Conservation (phyloP, 306 rosid species). For the Glycine latifolia region DNA sequence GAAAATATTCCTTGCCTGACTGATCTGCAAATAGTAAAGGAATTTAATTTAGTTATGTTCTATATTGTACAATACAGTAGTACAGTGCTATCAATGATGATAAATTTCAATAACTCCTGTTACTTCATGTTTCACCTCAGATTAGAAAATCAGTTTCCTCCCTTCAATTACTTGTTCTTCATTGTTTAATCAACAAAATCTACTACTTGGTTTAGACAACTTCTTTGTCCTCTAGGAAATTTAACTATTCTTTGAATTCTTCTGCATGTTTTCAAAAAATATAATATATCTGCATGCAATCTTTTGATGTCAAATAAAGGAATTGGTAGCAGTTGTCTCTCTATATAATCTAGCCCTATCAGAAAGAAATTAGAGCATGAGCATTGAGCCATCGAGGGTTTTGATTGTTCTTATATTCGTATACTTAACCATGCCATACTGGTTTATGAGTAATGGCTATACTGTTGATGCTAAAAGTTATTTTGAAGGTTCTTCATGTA, state of each 20-base stretch:
- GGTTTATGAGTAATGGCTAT: not conserved
- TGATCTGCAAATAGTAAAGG: conserved; percentile 28
- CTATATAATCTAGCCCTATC: not conserved
- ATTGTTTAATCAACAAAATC: not conserved
- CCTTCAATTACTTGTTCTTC: conserved; percentile 25
- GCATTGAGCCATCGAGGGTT: conserved; percentile 10
- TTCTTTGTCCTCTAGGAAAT: conserved; percentile 13
- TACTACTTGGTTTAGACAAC: not conserved
- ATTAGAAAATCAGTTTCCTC: conserved; percentile 24
- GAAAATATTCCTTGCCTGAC: conserved; percentile 10
- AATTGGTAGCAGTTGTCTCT: conserved; percentile 22
- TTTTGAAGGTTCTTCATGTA: conserved; percentile 32
- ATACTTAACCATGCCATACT: conserved; percentile 21
- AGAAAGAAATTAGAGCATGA: conserved; percentile 20
- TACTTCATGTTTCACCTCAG: conserved; percentile 24
- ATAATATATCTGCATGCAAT: conserved; percentile 1
- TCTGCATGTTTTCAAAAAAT: conserved; percentile 7
- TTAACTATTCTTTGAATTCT: conserved; percentile 19
- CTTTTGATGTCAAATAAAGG: conserved; percentile 4
- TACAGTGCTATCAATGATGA: not conserved
- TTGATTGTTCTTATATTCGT: not conserved
- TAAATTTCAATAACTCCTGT: conserved; percentile 10
- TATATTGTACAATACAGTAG: no score
- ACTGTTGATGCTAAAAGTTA: conserved; percentile 24
- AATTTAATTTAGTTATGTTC: not conserved